Evolutionary conservation across 129 eudicot genomes (phyloP), one percentile per base, ranked within the genome.

Genomic region (Rutidosis leptorrhynchoides): DNA sequence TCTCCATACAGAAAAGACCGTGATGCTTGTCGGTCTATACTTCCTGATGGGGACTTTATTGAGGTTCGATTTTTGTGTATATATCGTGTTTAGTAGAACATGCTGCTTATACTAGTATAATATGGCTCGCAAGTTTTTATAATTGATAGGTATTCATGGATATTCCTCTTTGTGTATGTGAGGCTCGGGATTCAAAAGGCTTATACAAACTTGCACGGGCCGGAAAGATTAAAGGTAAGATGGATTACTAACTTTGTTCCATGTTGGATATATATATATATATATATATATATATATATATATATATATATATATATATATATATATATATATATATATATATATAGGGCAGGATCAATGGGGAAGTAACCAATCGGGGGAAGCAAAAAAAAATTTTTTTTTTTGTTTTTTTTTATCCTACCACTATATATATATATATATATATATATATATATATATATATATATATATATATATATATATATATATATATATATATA

Each of bases 181-280:
- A 93, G 83, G 82, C 88, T 29, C 79, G 99, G 86, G 99, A 93
- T 69, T 86, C 99, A 5, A 93, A 93, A 76, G 99, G 99, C 22
- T 72, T 93, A 77, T 93, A 93, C 83, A 93, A 89, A 81, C 84
- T 89, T 65, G 96, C 99, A 68, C 80, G 99, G 69, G 96, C 93
- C 24, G 96, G 96, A 70, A 86, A 93, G 73, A 86, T 93, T 56
- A 86, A 84, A 89, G 99, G 99, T 93, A n/a, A n/a, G n/a, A 30
- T 43, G 28, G 6, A 23, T 33, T 58, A 37, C 24, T 0, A 25
- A 20, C 43, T 10, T 48, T 48, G 22, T 46, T 46, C 54, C 54
- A 46, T 46, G 6, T 16, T n/a, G 54, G 54, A 46, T 22, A 16
- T 3, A 0, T 0, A 7, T 21, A 48, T 48, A 1, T 45, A 65